Base-by-base conservation (phyloP, 2,329 filamentous ascomycete species). In the Aspergillus quadricinctus region DNA sequence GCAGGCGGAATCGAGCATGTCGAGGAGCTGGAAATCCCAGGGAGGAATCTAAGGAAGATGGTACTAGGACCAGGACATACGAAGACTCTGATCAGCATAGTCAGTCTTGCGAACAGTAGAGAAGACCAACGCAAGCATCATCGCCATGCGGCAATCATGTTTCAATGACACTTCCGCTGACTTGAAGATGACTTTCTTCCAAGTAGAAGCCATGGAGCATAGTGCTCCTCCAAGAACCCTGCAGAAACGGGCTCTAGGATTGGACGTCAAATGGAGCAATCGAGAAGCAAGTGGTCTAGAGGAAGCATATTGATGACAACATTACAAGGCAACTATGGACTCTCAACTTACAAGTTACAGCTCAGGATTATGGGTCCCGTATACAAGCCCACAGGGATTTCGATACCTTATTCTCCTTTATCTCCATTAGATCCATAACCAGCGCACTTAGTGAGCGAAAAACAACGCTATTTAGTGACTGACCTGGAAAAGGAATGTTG, bases 111-210 rank as follows among this genome's bases (percentile, higher is more conserved):
- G 7, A 29, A 17, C 27, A 31, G 21, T 10, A 28, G 29, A 40
- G 46, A 50, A 17, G 31, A 60, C 58, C 57, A 48, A 59, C 29
- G 25, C 21, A 17, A 11, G 4, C 7, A 46, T 46, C 11, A 25
- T 46, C 10, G 43, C 21, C 11, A 23, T 46, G 21, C 43, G 10
- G 43, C 23, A 25, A 23, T 14, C 14, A 6, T 19, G 43, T 14
- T 23, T 14, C 2, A 14, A 46, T 46, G 10, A 46, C 43, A 21
- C 43, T 25, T 21, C 10, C 43, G 10, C 43, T 10, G 43, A 23
- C 23, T 17, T 27, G 19, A 23, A 46, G 43, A 46, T 46, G 43
- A 25, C 19, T 21, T 9, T 25, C 21, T 25, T 11, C 11, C 11
- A 10, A 46, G 21, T 27, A 23, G 43, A 14, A 25, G 43, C 43